Percentiles rank a stretch among this genome's conserved stretches.
Evolutionary conservation across 2,329 filamentous ascomycete species (phyloP).

Genomic region (Aspergillus pseudotamarii): DNA sequence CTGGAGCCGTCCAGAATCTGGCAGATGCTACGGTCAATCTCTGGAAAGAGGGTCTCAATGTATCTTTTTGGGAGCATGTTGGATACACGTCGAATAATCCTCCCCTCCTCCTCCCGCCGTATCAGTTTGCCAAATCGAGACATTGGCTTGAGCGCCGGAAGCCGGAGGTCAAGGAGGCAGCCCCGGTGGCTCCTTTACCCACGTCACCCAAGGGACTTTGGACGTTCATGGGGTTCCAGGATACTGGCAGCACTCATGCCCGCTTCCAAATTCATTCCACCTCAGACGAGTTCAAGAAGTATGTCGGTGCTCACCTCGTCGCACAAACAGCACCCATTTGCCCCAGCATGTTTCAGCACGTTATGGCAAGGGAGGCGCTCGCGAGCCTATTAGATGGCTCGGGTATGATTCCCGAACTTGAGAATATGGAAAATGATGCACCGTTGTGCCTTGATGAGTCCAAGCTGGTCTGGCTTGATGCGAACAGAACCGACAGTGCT

Average conservation of each 20-base stretch:
- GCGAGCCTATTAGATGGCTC: conserved; percentile 28
- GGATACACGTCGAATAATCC: conserved; percentile 27
- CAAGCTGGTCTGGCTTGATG: conserved; percentile 31
- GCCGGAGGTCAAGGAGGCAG: background rate
- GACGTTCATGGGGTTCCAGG: conserved; percentile 10
- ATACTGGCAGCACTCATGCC: conserved; percentile 2
- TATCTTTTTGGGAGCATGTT: conserved; percentile 7
- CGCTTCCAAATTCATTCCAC: conserved; percentile 49
- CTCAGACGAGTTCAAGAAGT: conserved; percentile 35
- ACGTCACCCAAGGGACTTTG: background rate
- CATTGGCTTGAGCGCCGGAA: conserved; percentile 38
- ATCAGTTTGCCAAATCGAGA: conserved; percentile 43
- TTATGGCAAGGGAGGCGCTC: conserved; percentile 36
- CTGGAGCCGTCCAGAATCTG: conserved; percentile 14
- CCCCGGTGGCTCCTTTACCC: background rate
- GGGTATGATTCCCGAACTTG: conserved; percentile 30
- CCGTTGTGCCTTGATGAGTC: conserved; percentile 37
- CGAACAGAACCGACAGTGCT: conserved; percentile 19
- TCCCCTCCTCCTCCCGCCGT: conserved; percentile 39
- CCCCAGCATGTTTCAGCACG: conserved; percentile 45
- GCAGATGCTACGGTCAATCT: conserved; percentile 32
- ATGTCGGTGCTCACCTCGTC: conserved; percentile 45
- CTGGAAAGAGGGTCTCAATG: conserved; percentile 42
- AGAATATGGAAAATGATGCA: conserved; percentile 34
- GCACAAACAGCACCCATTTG: conserved; percentile 42